Evolutionary conservation across 129 eudicot genomes (phyloP), one percentile per base, ranked within the genome.

Genomic region (Cynara cardunculus): DNA sequence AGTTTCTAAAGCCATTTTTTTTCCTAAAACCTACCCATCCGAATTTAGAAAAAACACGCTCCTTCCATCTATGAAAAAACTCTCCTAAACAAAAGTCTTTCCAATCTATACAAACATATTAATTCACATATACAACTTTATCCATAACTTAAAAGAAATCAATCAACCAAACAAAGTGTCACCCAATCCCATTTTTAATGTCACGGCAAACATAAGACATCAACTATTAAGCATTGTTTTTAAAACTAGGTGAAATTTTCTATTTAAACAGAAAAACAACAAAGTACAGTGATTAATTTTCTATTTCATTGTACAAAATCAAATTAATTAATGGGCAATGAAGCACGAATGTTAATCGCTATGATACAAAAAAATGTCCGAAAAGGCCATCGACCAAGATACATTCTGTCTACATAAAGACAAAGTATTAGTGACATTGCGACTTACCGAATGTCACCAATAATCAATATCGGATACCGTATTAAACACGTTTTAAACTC

Each of bases 401-500:
- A 67, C 81, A 67, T 25, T n/a, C 25, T 25, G 37, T n/a, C 41
- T 69, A 78, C 5, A 46, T 25, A 26, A 39, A 71, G 6, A 7
- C 34, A 39, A 39, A 18, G 12, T 66, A 78, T 46, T 37, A 67
- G 44, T 9, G 65, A 56, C 65, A 56, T 56, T 56, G n/a, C 65
- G 25, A 18, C 65, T 18, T 56, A 56, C 18, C 16, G 26, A 25
- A 39, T 73, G 66, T 56, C 65, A 6, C 65, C 65, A n/a, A 25
- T 21, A 4, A 21, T 22, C 39, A 62, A 71, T 73, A 39, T 59
- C 10, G 41, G n/a, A 59, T 9, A 77, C 7, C n/a, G 67, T 56
- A 30, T 31, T 14, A 14, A 19, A 25, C 70, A n/a, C n/a, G 0
- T 19, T 9, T 74, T 68, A 91, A 71, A 88, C 93, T 84, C 88